Evolutionary conservation across 1,139 yeast species (phyloP), one percentile per base, ranked within the genome.

Genomic region (Kodamaea sp.): DNA sequence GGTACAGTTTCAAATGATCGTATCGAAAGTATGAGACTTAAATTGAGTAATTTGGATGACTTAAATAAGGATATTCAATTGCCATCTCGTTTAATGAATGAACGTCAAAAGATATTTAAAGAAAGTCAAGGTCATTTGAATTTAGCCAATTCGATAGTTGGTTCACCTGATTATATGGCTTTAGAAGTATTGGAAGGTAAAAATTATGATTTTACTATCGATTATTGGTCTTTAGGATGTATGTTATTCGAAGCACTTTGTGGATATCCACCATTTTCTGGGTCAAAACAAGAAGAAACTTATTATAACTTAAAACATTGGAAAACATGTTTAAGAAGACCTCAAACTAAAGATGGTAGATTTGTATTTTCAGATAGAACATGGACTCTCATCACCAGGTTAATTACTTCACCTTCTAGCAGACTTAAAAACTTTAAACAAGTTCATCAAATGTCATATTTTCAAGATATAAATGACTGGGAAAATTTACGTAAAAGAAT

Each of bases 141-240:
- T 52, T 81, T 84, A 53, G 98, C 99, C 12, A 86, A 88, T 54
- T 88, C 97, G 1, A 89, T 92, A 49, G 99, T 94, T 8, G 99
- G 99, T 0, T 86, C 96, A 6, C 99, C 99, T 1, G 99, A 94
- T 60, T 94, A 94, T 60, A 94, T 94, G 99, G 98, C 99, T 1
- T 73, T 94, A 40, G 99, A 94, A 61, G 97, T 94, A 6, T 78
- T 94, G 46, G 95, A 88, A 61, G 98, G 98, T 7, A 84, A 84
- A 54, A 83, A 84, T 45, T 94, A 94, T 60, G 96, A 94, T 58
- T 90, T 84, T 58, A 90, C 98, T 12, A 95, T 94, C 45, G 99
- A 94, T 67, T 94, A 94, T 62, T 94, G 99, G 99, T 90, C 97
- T 0, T 73, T 94, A 40, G 99, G 98, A 2, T 94, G 98, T 62